Base-by-base conservation (phyloP, 2,329 filamentous ascomycete genomes). In the Neofusicoccum sp. region DNA sequence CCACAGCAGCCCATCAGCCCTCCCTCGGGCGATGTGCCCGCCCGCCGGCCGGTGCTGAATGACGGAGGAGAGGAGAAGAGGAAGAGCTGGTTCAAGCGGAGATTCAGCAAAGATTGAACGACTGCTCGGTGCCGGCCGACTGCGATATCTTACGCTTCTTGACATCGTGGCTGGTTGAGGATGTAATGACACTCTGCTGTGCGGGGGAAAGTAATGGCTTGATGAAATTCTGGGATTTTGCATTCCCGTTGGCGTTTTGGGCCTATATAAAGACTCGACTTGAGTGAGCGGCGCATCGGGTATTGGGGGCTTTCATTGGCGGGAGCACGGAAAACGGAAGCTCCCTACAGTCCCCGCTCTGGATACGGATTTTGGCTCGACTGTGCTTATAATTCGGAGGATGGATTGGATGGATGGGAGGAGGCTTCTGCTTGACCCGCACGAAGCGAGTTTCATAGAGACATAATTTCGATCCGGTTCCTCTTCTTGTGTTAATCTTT, bases 41-140 rank as follows among this genome's bases (percentile, higher is more conserved):
- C 61, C 6, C 52, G 44, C 33, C 61, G 36, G 14, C 52, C 50
- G 1, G 45, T 58, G 22, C 68, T 64, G 52, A 66, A n/a, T n/a
- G n/a, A 66, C 8, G 71, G 72, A 29, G 43, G 65, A 9, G 43
- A 16, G 36, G 89, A 93, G 65, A 97, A 96, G 83, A 85, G 91
- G 67, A 93, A 93, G 84, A 95, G 93, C 74, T 97, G 93, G 92
- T 88, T 98, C 71, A 87, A 90, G 73, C 87, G 88, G 70, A 85
- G 88, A 62, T 95, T 97, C 76, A 95, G 90, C 82, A 93, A 83
- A 77, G 80, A 79, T 52, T 79, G 76, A 69, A 33, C 8, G 22
- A 29, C 11, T 14, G 34, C 44, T 9, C 5, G 16, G 45, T 22
- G 12, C 33, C 37, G 12, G 58, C 45, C 36, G 54, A 16, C 31